Conservation (phyloP, 2,329 filamentous ascomycete species). For the Talaromyces pinophilus region DNA sequence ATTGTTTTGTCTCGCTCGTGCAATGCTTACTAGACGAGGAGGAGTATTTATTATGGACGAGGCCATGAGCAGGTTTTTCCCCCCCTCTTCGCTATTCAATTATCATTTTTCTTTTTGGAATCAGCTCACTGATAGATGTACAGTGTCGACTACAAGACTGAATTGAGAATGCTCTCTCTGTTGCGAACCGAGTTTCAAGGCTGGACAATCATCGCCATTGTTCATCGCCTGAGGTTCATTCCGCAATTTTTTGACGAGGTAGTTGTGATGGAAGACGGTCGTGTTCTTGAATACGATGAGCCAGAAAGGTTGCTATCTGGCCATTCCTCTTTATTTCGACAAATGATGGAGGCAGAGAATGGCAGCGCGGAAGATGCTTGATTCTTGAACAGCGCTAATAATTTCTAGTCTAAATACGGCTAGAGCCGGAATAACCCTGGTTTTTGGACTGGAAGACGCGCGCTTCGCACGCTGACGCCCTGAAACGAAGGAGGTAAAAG, state of each 20-base stretch:
- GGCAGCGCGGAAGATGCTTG: background rate
- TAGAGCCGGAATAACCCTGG: too few species aligned
- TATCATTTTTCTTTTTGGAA: background rate
- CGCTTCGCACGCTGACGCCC: too few species aligned
- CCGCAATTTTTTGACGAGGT: constrained; percentile 40
- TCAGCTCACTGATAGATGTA: constrained; percentile 9
- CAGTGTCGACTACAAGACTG: constrained; percentile 60
- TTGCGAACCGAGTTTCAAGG: constrained; percentile 55
- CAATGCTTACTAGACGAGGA: constrained; percentile 51
- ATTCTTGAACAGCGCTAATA: background rate
- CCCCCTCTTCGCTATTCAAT: background rate
- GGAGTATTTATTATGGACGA: constrained; percentile 50
- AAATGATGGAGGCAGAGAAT: constrained; percentile 8
- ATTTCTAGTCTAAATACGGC: too few species aligned
- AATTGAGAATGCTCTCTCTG: constrained; percentile 58
- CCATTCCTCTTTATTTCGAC: constrained; percentile 12
- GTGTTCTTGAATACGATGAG: constrained; percentile 40
- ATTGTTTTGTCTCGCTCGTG: constrained; percentile 63
- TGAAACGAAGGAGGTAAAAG: too few species aligned
- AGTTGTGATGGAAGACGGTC: constrained; percentile 38
- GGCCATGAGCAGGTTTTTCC: constrained; percentile 37
- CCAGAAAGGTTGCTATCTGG: constrained; percentile 37
- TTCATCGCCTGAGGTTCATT: constrained; percentile 55
- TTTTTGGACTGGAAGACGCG: too few species aligned
- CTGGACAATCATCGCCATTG: constrained; percentile 61